A percentile compares a stretch with the other conserved stretches of the same genome.
phyloP scores from a whole-genome alignment of 2,329 filamentous ascomycete genomes.

The Ceratocystis destructans region DNA sequence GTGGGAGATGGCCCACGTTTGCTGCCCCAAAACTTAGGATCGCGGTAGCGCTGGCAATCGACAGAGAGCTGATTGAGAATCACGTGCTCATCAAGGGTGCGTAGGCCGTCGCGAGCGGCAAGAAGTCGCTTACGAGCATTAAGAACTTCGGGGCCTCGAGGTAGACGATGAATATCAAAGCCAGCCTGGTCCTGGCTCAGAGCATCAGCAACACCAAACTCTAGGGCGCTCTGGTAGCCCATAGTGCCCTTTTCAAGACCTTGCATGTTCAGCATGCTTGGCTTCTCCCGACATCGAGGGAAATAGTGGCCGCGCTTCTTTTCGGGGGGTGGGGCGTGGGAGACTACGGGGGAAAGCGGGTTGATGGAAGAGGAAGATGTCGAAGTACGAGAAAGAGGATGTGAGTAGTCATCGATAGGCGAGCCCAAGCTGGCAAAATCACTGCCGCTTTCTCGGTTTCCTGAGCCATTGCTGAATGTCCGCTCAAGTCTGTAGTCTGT shows the following conservation, averaged over 20 bases:
- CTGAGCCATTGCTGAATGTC: slow-evolving; percentile 9
- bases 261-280: slow-evolving; percentile 60
- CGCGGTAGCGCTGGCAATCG: slow-evolving; percentile 42
- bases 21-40: slow-evolving; percentile 35
- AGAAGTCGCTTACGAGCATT: slow-evolving; percentile 46
- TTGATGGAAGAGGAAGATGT: slow-evolving; percentile 28
- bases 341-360: slow-evolving; percentile 22
- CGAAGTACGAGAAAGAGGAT: slow-evolving; percentile 16
- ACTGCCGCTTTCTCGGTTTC: slow-evolving; percentile 25
- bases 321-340: slow-evolving; percentile 25
- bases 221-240: slow-evolving; percentile 54
- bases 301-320: slow-evolving; percentile 43
- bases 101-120: slow-evolving; percentile 38
- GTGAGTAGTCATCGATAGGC: slow-evolving; percentile 10
- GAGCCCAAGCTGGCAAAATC: slow-evolving; percentile 13
- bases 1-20: slow-evolving; percentile 26
- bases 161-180: slow-evolving; percentile 39
- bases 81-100: slow-evolving; percentile 42
- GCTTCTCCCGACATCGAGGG: slow-evolving; percentile 45
- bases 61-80: slow-evolving; percentile 46
- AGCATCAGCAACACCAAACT: slow-evolving; percentile 50
- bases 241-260: slow-evolving; percentile 58
- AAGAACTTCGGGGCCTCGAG: slow-evolving; percentile 40
- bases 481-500: slow-evolving; percentile 8
- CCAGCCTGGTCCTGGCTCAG: slow-evolving; percentile 49